Percentiles rank a stretch among this genome's conserved stretches.
Conservation (phyloP, 352 stramenopile species). For the Aphanomyces stellatus region DNA sequence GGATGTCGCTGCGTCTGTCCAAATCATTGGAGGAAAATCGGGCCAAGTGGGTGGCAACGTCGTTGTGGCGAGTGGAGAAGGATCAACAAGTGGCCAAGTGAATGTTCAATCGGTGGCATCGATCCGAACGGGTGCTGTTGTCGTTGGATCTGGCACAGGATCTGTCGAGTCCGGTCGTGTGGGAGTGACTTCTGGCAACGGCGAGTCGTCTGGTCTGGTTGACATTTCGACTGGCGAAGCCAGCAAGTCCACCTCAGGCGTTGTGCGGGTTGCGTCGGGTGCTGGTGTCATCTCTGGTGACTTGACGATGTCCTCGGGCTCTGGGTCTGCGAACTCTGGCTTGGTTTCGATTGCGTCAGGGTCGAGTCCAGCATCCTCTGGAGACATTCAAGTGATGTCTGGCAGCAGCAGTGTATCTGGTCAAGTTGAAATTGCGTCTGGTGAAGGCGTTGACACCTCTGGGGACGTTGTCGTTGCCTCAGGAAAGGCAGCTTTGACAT, state of each 20-base stretch:
- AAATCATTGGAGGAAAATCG: constrained; percentile 1
- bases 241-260: not conserved
- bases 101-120: not conserved
- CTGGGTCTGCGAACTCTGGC: not conserved
- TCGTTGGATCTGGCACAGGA: not conserved
- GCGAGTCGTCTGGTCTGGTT: not conserved
- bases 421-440: not conserved
- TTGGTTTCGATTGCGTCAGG: not conserved
- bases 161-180: not conserved
- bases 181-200: not conserved
- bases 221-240: not conserved
- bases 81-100: not conserved
- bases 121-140: not conserved
- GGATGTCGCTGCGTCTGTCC: not conserved
- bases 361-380: not conserved
- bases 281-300: not conserved
- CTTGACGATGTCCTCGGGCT: not conserved
- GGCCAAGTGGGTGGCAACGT: not conserved
- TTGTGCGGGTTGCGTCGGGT: not conserved
- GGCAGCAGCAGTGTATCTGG: not conserved
- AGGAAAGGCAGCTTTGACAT: not conserved
- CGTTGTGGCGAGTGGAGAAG: not conserved
- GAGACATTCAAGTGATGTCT: not conserved
- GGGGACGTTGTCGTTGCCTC: not conserved
- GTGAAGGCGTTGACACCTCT: not conserved